These are phyloP conservation scores for Pisolithus sp. DNA, from an alignment of 768 basidiomycete genomes.

Conservation along the genomic window DNA sequence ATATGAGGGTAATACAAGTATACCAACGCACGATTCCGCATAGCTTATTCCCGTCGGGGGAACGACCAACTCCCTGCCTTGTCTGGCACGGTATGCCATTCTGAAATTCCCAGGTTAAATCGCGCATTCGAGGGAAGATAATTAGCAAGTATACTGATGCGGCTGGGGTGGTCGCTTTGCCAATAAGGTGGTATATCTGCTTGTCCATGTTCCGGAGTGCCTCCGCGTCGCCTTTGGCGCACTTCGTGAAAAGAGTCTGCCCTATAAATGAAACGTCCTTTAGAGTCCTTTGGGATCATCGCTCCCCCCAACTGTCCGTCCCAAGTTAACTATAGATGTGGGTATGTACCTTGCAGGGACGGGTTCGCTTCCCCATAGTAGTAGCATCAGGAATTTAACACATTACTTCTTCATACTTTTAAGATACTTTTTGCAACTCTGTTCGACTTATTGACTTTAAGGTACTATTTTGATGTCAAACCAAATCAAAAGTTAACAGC, in stretches of 20 bases:
- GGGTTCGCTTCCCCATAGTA: constrained; percentile 87
- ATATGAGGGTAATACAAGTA: background rate
- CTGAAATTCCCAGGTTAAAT: constrained; percentile 28
- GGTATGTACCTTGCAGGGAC: constrained; percentile 63
- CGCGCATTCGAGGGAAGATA: background rate
- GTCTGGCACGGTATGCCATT: constrained; percentile 90
- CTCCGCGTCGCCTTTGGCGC: constrained; percentile 53
- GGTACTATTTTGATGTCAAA: too few relatives aligned
- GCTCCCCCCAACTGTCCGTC: background rate
- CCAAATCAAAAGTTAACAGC: too few relatives aligned
- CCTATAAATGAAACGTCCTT: constrained; percentile 34
- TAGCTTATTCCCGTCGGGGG: constrained; percentile 82
- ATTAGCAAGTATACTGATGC: constrained; percentile 55
- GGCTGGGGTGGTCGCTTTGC: constrained; percentile 84
- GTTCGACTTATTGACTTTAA: too few relatives aligned
- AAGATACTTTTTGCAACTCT: too few relatives aligned
- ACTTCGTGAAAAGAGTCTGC: constrained; percentile 70
- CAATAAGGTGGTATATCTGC: constrained; percentile 84
- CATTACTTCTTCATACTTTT: too few relatives aligned
- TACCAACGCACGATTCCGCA: constrained; percentile 56
- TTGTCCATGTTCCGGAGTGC: constrained; percentile 84
- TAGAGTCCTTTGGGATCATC: background rate
- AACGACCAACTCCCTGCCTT: constrained; percentile 84
- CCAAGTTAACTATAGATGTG: background rate
- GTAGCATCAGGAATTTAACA: too few relatives aligned